Conservation (phyloP, 495 filamentous ascomycete species). For the Aspergillus olivimuriae region DNA sequence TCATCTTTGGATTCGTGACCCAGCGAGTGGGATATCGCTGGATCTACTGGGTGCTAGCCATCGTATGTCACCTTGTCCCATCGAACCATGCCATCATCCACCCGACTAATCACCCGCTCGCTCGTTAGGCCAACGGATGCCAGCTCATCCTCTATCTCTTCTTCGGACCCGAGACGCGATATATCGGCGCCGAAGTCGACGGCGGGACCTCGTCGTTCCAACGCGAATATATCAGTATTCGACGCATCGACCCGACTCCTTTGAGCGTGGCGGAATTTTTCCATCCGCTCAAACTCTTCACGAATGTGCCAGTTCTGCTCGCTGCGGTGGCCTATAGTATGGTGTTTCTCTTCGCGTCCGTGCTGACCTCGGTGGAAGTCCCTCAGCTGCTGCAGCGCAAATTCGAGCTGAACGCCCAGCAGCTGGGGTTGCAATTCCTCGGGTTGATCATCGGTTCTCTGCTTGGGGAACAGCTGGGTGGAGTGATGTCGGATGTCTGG, state of each 20-base stretch:
- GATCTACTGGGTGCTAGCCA: constrained; percentile 40
- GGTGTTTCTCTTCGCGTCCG: constrained; percentile 44
- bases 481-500: constrained; percentile 45
- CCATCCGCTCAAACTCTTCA: constrained; percentile 36
- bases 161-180: constrained; percentile 53
- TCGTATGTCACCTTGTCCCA: constrained; percentile 24
- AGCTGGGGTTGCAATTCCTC: constrained; percentile 48
- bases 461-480: constrained; percentile 50
- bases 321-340: constrained; percentile 45
- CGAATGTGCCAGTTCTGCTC: constrained; percentile 39
- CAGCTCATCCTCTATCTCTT: constrained; percentile 49
- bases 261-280: constrained; percentile 40
- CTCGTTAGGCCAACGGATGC: constrained; percentile 47
- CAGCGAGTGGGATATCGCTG: constrained; percentile 34
- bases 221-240: constrained; percentile 38
- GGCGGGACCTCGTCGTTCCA: constrained; percentile 30
- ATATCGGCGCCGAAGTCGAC: constrained; percentile 27
- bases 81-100: neutral
- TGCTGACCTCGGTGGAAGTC: constrained; percentile 47
- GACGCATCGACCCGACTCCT: constrained; percentile 43
- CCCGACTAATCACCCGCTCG: too few species aligned
- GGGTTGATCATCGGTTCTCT: constrained; percentile 49
- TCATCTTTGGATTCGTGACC: constrained; percentile 46
- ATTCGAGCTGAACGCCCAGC: constrained; percentile 46
- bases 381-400: constrained; percentile 46